phyloP scores from a whole-genome alignment of 805 yeast genomes.

The Nakazawaea laoshanensis region DNA sequence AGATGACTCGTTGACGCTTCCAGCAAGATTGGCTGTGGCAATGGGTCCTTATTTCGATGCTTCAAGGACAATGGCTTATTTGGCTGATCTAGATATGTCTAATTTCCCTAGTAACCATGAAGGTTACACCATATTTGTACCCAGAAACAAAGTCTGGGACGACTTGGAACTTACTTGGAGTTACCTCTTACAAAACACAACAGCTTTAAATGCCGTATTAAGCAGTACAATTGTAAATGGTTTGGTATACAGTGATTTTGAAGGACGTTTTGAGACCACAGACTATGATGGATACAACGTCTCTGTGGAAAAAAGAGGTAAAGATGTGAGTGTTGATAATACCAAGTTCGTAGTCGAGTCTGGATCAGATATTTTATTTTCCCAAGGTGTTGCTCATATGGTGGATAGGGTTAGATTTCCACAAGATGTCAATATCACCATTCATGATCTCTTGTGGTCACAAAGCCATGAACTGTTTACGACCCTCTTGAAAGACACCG shows the following conservation, averaged over 20 bases:
- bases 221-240: conserved; percentile 54
- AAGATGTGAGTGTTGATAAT: conserved; percentile 21
- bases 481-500: conserved; percentile 37
- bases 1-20: conserved; percentile 53
- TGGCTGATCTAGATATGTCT: conserved; percentile 43
- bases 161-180: conserved; percentile 48
- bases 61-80: conserved; percentile 51
- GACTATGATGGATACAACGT: conserved; percentile 22
- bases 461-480: conserved; percentile 23
- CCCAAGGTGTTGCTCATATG: conserved; percentile 81
- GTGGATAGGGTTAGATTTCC: conserved; percentile 53
- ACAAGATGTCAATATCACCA: conserved; percentile 37
- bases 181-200: conserved; percentile 44
- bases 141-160: conserved; percentile 71
- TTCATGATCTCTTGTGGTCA: conserved; percentile 50
- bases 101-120: conserved; percentile 39
- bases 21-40: conserved; percentile 54
- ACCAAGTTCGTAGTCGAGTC: conserved; percentile 26
- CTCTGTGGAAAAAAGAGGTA: conserved; percentile 14
- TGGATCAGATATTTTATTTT: conserved; percentile 62
- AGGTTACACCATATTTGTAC: conserved; percentile 74
- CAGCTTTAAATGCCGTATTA: conserved; percentile 43
- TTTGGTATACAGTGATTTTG: conserved; percentile 58
- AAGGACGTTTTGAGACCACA: conserved; percentile 18
- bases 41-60: conserved; percentile 58